These are phyloP conservation scores for Cordyceps javanica DNA, from an alignment of 2,329 filamentous ascomycete genomes.

Conservation along the genomic window DNA sequence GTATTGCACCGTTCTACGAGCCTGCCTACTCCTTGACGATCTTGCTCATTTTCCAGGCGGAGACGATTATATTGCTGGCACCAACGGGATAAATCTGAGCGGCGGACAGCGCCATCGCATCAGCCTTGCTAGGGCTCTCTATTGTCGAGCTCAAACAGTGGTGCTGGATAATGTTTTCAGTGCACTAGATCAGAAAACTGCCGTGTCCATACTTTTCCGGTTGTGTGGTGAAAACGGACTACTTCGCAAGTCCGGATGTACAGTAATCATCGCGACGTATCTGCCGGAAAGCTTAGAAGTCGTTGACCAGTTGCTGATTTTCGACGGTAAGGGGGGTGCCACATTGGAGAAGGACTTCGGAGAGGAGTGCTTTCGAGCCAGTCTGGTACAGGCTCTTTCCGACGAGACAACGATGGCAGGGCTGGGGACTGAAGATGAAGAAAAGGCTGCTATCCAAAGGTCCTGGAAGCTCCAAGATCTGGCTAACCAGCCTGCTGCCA, in stretches of 20 bases:
- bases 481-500: neutral
- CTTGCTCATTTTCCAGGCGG: neutral
- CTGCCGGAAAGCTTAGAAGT: neutral
- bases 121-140: neutral
- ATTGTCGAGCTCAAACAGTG: neutral
- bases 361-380: neutral
- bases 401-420: neutral
- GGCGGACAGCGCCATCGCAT: neutral
- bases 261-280: neutral
- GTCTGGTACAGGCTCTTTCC: neutral
- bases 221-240: neutral
- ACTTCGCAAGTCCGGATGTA: neutral
- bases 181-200: neutral
- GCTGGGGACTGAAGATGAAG: neutral
- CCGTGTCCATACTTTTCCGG: neutral
- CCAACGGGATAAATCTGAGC: neutral
- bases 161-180: neutral
- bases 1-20: neutral
- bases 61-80: neutral
- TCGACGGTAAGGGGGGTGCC: neutral
- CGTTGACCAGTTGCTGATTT: neutral
- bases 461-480: neutral
- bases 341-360: neutral
- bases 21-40: neutral
- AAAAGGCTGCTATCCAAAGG: neutral